Base-by-base conservation (phyloP, 2,329 filamentous ascomycete genomes). In the Drechslera avenae region DNA sequence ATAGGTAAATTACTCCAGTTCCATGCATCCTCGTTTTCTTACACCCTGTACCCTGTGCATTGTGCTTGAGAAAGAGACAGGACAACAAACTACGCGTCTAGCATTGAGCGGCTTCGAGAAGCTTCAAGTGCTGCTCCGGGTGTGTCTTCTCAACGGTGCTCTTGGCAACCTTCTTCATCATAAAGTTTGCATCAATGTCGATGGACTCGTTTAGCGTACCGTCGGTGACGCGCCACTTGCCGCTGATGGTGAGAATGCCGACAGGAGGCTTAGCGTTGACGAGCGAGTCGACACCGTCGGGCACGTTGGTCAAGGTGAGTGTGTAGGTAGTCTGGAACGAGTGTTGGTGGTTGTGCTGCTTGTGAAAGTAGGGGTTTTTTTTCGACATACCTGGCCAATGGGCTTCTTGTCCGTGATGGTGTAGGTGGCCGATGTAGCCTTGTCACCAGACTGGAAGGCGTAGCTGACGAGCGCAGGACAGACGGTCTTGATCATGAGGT, bases 151-250 rank as follows among this genome's bases (percentile, higher is more conserved):
- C 73, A 1, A 75, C 70, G 43, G 73, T 75, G 1, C 63, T 68
- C 63, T 73, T 75, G 1, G 72, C 73, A 46, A 76, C 71, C 63
- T 72, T 74, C 68, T 75, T 75, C 68, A 73, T 73, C 66, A 75
- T 67, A 31, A 75, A 73, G 44, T 76, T 75, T 3, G 69, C 72
- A 31, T 76, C 73, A 41, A 76, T 74, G n/a, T 73, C 68, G 1
- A 75, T 69, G 18, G 75, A 71, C 58, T 76, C 73, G 18, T 54
- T 60, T 30, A 75, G 49, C 49, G 60, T 46, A 19, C 67, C 70
- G 19, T 59, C 59, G 3, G n/a, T 46, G 2, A 75, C 67, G 18
- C 73, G 62, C 73, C 73, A 75, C 52, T 72, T 69, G 14, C 71
- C 71, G 4, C 66, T 62, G 43, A 76, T 75, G 41, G 66, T 72